These are phyloP conservation scores for Penicillium expansum DNA, from an alignment of 2,329 filamentous ascomycete genomes.

Conservation along the genomic window DNA sequence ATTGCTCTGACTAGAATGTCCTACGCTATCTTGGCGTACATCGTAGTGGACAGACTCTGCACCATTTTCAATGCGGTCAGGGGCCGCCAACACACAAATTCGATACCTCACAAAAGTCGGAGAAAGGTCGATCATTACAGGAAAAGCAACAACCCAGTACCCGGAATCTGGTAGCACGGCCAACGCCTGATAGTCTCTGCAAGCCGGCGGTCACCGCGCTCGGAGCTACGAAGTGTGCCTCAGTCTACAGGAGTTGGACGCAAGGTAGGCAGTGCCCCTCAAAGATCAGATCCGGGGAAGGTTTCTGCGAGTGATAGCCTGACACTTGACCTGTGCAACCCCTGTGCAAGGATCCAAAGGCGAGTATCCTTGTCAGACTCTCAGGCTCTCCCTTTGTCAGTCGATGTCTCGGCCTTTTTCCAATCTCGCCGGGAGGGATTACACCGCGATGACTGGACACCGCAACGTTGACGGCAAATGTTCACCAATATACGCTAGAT, in stretches of 20 bases:
- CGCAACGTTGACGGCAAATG: background rate
- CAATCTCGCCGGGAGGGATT: slow-evolving; percentile 12
- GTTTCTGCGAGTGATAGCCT: slow-evolving; percentile 20
- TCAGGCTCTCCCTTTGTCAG: background rate
- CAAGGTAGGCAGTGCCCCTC: slow-evolving; percentile 9
- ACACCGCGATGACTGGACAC: slow-evolving; percentile 1
- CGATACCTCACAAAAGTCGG: slow-evolving; percentile 6
- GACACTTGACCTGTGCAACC: slow-evolving; percentile 19
- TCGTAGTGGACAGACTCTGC: background rate
- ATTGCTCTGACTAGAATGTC: background rate
- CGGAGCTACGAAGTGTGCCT: background rate
- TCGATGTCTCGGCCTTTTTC: slow-evolving; percentile 21
- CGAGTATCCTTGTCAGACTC: slow-evolving; percentile 17
- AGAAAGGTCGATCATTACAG: slow-evolving; percentile 1
- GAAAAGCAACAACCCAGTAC: background rate
- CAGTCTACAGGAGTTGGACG: slow-evolving; percentile 5
- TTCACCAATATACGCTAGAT: background rate
- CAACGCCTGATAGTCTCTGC: background rate
- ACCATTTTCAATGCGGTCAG: slow-evolving; percentile 5
- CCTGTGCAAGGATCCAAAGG: slow-evolving; percentile 17
- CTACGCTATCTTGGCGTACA: background rate
- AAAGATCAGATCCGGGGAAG: slow-evolving; percentile 17
- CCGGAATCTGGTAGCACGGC: background rate
- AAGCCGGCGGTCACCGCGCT: background rate
- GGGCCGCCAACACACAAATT: background rate